Conservation (phyloP, 1,284 basidiomycete genomes). For the Vanrija sp. region DNA sequence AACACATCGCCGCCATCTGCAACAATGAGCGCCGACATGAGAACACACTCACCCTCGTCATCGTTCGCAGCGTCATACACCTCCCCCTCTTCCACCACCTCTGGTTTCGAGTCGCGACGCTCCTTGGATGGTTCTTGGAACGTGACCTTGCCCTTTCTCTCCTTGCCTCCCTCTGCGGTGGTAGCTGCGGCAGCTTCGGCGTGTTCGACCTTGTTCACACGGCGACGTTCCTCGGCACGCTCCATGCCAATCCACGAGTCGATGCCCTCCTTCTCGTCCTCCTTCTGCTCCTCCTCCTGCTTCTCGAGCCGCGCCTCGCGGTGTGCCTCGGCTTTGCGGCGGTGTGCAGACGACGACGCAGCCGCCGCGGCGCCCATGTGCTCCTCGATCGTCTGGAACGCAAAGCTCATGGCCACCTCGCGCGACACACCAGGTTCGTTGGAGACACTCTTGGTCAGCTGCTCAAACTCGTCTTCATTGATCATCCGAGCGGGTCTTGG, state of each 20-base stretch:
- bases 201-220: slow-evolving; percentile 2
- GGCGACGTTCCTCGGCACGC: slow-evolving; percentile 6
- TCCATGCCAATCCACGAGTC: slow-evolving; percentile 41
- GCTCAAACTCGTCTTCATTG: slow-evolving; percentile 22
- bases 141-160: slow-evolving; percentile 6
- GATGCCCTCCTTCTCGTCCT: slow-evolving; percentile 21
- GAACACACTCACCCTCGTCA: slow-evolving; percentile 22
- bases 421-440: slow-evolving; percentile 25
- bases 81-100: slow-evolving; percentile 5
- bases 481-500: slow-evolving; percentile 14
- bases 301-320: not conserved
- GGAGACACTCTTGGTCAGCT: slow-evolving; percentile 21
- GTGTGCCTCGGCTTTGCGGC: not conserved
- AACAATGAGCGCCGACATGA: slow-evolving; percentile 1
- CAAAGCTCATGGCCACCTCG: slow-evolving; percentile 42
- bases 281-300: slow-evolving; percentile 16
- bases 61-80: slow-evolving; percentile 14
- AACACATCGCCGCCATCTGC: slow-evolving; percentile 40
- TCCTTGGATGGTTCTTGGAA: slow-evolving; percentile 13
- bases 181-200: not conserved
- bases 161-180: not conserved
- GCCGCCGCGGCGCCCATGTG: slow-evolving; percentile 6
- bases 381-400: slow-evolving; percentile 34
- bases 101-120: slow-evolving; percentile 2
- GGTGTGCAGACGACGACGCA: not conserved